Base-by-base conservation (phyloP, 2,329 filamentous ascomycete species). In the Myriangium duriaei region DNA sequence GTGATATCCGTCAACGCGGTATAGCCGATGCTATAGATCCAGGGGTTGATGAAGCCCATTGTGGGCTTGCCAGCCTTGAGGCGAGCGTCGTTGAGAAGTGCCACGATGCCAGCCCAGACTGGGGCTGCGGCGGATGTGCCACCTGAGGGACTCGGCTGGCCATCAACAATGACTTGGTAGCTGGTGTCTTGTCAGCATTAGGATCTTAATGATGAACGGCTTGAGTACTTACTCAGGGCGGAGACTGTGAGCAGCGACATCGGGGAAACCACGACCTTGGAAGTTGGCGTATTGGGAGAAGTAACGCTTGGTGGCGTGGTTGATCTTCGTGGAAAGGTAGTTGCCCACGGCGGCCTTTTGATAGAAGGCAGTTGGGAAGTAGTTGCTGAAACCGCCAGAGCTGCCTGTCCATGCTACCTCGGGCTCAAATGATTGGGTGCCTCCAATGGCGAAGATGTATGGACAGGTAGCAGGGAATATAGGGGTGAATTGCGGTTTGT, bases 171-270 rank as follows among this genome's bases (percentile, higher is more conserved):
- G 46, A 66, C 70, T 43, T 58, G 52, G n/a, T n/a, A n/a, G n/a
- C n/a, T n/a, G n/a, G n/a, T n/a, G n/a, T n/a, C n/a, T n/a, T n/a
- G n/a, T n/a, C n/a, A n/a, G n/a, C n/a, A n/a, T n/a, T n/a, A n/a
- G n/a, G n/a, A n/a, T n/a, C n/a, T n/a, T n/a, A n/a, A n/a, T n/a
- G n/a, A n/a, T n/a, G n/a, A n/a, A n/a, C n/a, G n/a, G n/a, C n/a
- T n/a, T n/a, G n/a, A n/a, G 53, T 52, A 53, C 13, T 76, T n/a
- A n/a, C n/a, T n/a, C n/a, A n/a, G n/a, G n/a, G n/a, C n/a, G n/a
- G n/a, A n/a, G n/a, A n/a, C n/a, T 79, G 42, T 72, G 69, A 4
- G 63, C 63, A 6, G 63, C 57, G 11, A 67, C 54, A 42, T 67
- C 63, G 0, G 63, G 63, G 37, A 63, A 61, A 1, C 57, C 63